Evolutionary conservation across 2,329 filamentous ascomycete species (phyloP).

Genomic region (Alternaria gaisen): DNA sequence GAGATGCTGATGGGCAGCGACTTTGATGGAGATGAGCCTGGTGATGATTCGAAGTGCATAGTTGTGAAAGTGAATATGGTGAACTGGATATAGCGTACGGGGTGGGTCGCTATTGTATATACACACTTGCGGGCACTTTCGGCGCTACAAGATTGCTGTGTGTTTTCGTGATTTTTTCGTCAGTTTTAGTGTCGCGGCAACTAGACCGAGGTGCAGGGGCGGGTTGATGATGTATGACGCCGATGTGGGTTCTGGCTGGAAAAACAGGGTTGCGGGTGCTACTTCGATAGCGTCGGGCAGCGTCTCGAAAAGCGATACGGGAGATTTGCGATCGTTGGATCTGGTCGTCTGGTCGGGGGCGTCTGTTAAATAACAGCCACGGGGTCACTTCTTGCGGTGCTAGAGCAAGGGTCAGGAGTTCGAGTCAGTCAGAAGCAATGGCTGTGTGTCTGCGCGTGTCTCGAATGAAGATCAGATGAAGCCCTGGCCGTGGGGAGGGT

Average conservation of each 20-base stretch:
- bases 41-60: slow-evolving; percentile 51
- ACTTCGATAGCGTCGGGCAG: slow-evolving; percentile 25
- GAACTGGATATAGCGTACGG: slow-evolving; percentile 25
- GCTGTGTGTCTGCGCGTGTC: slow-evolving; percentile 33
- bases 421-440: slow-evolving; percentile 50
- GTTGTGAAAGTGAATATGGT: slow-evolving; percentile 3
- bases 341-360: slow-evolving; percentile 16
- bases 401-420: slow-evolving; percentile 39
- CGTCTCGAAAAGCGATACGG: slow-evolving; percentile 15
- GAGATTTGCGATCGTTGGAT: slow-evolving; percentile 15
- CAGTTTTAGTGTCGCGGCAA: slow-evolving; percentile 33
- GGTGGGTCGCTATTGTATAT: slow-evolving; percentile 40
- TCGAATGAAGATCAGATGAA: slow-evolving; percentile 42
- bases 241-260: slow-evolving; percentile 19
- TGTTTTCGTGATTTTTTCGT: slow-evolving; percentile 20
- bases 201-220: slow-evolving; percentile 40
- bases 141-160: slow-evolving; percentile 24
- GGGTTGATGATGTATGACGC: slow-evolving; percentile 40
- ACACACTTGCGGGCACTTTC: slow-evolving; percentile 36
- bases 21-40: slow-evolving; percentile 49
- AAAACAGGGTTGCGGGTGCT: slow-evolving; percentile 30
- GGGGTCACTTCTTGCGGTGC: neutral
- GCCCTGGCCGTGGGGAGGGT: slow-evolving; percentile 42
- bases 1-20: slow-evolving; percentile 51
- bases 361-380: slow-evolving; percentile 19